phyloP scores from a whole-genome alignment of 495 filamentous ascomycete species.

The Lasiosphaeria hispida region DNA sequence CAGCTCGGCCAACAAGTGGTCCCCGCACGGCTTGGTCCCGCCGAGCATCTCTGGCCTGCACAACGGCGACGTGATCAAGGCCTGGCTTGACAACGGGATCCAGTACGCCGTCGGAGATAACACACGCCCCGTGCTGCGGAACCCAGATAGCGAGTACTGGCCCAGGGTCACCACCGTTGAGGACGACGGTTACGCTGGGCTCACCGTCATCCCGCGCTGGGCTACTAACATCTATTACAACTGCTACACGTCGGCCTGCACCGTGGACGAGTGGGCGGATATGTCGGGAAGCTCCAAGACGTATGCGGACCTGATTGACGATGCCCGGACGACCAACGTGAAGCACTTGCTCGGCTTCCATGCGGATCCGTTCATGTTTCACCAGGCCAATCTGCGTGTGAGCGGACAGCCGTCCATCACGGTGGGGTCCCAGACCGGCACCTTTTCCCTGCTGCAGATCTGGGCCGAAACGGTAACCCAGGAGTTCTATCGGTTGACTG shows the following conservation, averaged over 20 bases:
- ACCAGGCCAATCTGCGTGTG: conserved; percentile 57
- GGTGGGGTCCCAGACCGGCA: conserved; percentile 47
- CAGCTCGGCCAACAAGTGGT: conserved; percentile 38
- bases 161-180: conserved; percentile 49
- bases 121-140: conserved; percentile 50
- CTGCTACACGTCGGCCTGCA: conserved; percentile 54
- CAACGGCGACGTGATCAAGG: conserved; percentile 57
- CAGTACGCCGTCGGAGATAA: conserved; percentile 59
- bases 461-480: conserved; percentile 55
- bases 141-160: conserved; percentile 49
- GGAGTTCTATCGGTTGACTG: conserved; percentile 53
- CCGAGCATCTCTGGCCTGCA: conserved; percentile 61
- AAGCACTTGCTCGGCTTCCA: conserved; percentile 52
- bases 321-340: conserved; percentile 49
- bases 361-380: conserved; percentile 49
- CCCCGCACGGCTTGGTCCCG: conserved; percentile 54
- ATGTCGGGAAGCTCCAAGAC: conserved; percentile 47
- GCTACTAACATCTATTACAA: conserved; percentile 61
- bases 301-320: conserved; percentile 45
- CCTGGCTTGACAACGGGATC: conserved; percentile 57
- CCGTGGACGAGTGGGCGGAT: conserved; percentile 54
- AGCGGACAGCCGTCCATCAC: conserved; percentile 41
- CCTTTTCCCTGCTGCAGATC: conserved; percentile 54
- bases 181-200: conserved; percentile 51
- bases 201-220: conserved; percentile 57